These are phyloP conservation scores for Cercophora scortea DNA, from an alignment of 495 filamentous ascomycete species.

Conservation along the genomic window DNA sequence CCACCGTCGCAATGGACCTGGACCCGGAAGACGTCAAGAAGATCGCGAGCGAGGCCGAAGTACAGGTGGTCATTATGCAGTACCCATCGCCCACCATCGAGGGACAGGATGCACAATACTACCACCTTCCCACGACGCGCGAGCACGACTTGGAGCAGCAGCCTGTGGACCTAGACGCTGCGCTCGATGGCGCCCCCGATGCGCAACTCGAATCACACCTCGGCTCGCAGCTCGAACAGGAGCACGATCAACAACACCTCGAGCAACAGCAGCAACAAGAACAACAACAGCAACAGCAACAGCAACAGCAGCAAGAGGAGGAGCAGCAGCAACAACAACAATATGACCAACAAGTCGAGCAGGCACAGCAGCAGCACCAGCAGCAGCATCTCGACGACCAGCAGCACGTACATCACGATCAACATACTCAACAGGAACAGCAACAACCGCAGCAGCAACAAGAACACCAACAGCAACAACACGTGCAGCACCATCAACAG, in stretches of 20 bases:
- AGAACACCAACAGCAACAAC: not conserved
- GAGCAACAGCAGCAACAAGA: too few relatives aligned
- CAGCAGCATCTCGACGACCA: not conserved
- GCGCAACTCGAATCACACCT: too few relatives aligned
- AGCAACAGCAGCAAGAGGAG: too few relatives aligned
- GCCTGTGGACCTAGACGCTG: slow-evolving; percentile 3
- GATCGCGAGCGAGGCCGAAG: slow-evolving; percentile 9
- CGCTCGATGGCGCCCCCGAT: not conserved
- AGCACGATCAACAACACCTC: too few relatives aligned
- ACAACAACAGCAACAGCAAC: too few relatives aligned
- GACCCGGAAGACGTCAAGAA: slow-evolving; percentile 12
- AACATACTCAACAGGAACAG: slow-evolving; percentile 10
- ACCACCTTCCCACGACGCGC: slow-evolving; percentile 15
- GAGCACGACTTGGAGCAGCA: slow-evolving; percentile 15
- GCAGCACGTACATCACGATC: not conserved
- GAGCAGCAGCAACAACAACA: slow-evolving; percentile 13
- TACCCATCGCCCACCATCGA: slow-evolving; percentile 22
- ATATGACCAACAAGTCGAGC: not conserved
- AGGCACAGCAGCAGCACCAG: too few relatives aligned
- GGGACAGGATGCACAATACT: slow-evolving; percentile 19
- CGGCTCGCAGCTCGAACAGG: too few relatives aligned
- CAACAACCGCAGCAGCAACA: slow-evolving; percentile 13
- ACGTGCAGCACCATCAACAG: slow-evolving; percentile 7
- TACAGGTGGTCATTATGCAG: slow-evolving; percentile 8
- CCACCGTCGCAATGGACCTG: not conserved